These are phyloP conservation scores for Nepenthes gracilis DNA, from an alignment of 148 eudicot genomes.

Conservation along the genomic window DNA sequence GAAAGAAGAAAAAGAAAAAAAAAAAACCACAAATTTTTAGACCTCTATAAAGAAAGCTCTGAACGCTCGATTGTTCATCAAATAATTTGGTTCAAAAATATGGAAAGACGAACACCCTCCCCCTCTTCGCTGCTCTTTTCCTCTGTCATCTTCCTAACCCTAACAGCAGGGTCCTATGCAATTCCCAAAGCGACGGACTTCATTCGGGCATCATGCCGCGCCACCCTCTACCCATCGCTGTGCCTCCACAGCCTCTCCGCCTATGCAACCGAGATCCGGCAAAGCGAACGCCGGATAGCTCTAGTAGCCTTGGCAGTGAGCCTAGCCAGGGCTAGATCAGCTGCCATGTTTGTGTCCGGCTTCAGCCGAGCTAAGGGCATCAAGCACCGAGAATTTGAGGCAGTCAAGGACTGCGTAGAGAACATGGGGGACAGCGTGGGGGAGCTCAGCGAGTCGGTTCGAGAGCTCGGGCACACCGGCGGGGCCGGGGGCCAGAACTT, in stretches of 20 bases:
- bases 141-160: neutral
- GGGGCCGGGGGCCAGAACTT: conserved; percentile 26
- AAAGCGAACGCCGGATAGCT: conserved; percentile 32
- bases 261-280: conserved; percentile 27
- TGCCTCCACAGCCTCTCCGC: conserved; percentile 48
- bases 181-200: conserved; percentile 17
- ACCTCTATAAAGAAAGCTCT: too few species aligned
- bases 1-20: too few species aligned
- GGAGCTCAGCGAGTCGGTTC: conserved; percentile 38
- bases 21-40: too few species aligned
- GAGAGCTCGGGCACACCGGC: conserved; percentile 32
- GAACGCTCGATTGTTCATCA: too few species aligned
- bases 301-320: conserved; percentile 45
- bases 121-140: neutral
- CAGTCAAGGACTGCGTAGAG: conserved; percentile 45
- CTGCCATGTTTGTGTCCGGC: conserved; percentile 22
- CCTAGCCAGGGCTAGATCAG: conserved; percentile 26
- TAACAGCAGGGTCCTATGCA: neutral
- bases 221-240: conserved; percentile 49
- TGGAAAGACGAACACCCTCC: too few species aligned
- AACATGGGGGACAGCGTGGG: conserved; percentile 37
- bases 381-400: conserved; percentile 31
- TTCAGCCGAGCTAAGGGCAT: conserved; percentile 16
- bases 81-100: too few species aligned
- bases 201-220: conserved; percentile 47